Conservation (phyloP, 371 early-diverging fungal species). For the Blyttiomyces sp. region DNA sequence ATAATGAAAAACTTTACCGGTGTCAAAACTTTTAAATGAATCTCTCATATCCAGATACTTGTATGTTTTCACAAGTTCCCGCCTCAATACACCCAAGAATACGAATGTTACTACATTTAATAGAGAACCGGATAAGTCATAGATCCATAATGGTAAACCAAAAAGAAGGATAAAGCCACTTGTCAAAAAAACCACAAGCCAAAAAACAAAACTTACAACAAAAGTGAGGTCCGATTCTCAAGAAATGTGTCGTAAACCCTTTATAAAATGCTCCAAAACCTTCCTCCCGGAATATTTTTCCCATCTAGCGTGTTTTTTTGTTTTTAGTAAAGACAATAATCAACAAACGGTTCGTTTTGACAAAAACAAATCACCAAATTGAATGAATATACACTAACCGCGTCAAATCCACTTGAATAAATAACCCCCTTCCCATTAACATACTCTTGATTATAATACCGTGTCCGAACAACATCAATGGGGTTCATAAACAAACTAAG, state of each 20-base stretch:
- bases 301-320: conserved; percentile 16
- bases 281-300: conserved; percentile 53
- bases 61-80: conserved; percentile 34
- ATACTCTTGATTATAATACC: conserved; percentile 65
- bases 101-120: conserved; percentile 53
- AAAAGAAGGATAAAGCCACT: neutral
- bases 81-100: conserved; percentile 55
- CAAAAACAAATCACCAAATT: neutral
- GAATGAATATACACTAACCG: conserved; percentile 13
- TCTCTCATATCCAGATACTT: conserved; percentile 39
- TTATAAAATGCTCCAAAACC: conserved; percentile 63
- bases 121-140: neutral
- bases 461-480: conserved; percentile 66
- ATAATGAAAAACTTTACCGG: neutral
- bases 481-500: conserved; percentile 67
- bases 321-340: too few species aligned
- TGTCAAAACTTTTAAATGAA: conserved; percentile 43
- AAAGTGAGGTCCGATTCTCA: conserved; percentile 73
- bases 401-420: conserved; percentile 48
- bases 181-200: neutral
- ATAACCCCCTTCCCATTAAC: conserved; percentile 43
- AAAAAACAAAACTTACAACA: conserved; percentile 40
- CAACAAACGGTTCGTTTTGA: too few species aligned
- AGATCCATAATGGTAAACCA: neutral
- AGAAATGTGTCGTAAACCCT: conserved; percentile 64